Conservation (phyloP, 164 flowering plant genomes). For the Litsea cubeba region DNA sequence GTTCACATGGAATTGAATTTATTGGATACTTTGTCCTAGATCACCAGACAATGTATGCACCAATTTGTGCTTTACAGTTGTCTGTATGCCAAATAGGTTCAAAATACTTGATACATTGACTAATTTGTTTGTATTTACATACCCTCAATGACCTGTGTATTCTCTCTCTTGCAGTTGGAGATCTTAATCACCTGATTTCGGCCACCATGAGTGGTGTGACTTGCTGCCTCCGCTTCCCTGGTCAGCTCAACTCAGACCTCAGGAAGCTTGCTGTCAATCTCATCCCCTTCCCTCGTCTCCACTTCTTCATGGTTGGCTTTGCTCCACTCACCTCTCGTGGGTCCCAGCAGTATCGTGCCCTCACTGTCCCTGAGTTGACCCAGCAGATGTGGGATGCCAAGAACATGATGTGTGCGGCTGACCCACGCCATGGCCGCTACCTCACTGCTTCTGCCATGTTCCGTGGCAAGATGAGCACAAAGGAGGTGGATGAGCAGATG, state of each 20-base stretch:
- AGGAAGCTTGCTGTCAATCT: slow-evolving; percentile 49
- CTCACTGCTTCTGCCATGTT: slow-evolving; percentile 26
- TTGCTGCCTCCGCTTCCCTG: slow-evolving; percentile 53
- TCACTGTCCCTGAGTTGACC: slow-evolving; percentile 26
- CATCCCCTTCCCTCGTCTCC: slow-evolving; percentile 50
- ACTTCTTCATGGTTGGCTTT: slow-evolving; percentile 53
- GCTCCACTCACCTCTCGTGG: slow-evolving; percentile 48
- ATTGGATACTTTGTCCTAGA: no score
- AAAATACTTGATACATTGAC: no score
- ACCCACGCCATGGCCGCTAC: slow-evolving; percentile 23
- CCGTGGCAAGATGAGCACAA: slow-evolving; percentile 53
- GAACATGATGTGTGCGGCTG: slow-evolving; percentile 30
- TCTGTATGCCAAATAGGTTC: no score
- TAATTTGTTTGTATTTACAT: no score
- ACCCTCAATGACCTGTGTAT: not conserved
- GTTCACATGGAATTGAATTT: no score
- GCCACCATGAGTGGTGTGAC: slow-evolving; percentile 56
- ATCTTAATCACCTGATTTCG: slow-evolving; percentile 43
- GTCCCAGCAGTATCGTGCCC: slow-evolving; percentile 40
- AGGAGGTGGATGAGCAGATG: slow-evolving; percentile 48
- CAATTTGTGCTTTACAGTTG: no score
- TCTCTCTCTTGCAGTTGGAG: slow-evolving; percentile 30
- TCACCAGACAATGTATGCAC: no score
- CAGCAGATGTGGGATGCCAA: slow-evolving; percentile 28
- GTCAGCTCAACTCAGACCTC: slow-evolving; percentile 44